A percentile compares a stretch with the other conserved stretches of the same genome.
phyloP scores from a whole-genome alignment of 305 asterid species.

The Fraxinus platypoda region DNA sequence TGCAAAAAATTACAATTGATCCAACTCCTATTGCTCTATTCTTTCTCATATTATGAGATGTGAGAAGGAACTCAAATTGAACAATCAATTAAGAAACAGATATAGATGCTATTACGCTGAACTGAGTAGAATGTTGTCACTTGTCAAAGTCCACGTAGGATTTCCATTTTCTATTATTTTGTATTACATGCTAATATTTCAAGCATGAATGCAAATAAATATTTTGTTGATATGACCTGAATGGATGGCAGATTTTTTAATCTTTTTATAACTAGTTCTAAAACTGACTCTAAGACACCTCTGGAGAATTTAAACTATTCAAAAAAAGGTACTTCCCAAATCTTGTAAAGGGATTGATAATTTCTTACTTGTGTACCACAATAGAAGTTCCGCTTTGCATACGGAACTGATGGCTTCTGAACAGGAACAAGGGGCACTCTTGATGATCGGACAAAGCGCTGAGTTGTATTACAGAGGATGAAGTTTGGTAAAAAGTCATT shows the following conservation, averaged over 20 bases:
- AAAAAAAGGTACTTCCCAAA: background rate
- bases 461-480: constrained; percentile 96
- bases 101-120: background rate
- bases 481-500: constrained; percentile 93
- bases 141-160: background rate
- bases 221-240: background rate
- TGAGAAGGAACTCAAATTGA: background rate
- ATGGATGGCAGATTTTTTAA: background rate
- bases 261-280: background rate
- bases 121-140: background rate
- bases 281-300: background rate
- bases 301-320: background rate
- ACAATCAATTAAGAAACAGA: background rate
- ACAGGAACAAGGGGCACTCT: constrained; percentile 70
- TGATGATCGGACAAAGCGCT: constrained; percentile 91
- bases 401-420: constrained; percentile 93
- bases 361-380: constrained; percentile 92
- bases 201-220: background rate
- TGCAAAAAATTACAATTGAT: background rate
- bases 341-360: constrained; percentile 3
- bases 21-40: background rate
- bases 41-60: background rate
- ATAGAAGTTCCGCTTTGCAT: constrained; percentile 86
- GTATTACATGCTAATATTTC: background rate
- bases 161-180: background rate